phyloP scores from a whole-genome alignment of 2,329 filamentous ascomycete species.

The Teratosphaeria nubilosa region DNA sequence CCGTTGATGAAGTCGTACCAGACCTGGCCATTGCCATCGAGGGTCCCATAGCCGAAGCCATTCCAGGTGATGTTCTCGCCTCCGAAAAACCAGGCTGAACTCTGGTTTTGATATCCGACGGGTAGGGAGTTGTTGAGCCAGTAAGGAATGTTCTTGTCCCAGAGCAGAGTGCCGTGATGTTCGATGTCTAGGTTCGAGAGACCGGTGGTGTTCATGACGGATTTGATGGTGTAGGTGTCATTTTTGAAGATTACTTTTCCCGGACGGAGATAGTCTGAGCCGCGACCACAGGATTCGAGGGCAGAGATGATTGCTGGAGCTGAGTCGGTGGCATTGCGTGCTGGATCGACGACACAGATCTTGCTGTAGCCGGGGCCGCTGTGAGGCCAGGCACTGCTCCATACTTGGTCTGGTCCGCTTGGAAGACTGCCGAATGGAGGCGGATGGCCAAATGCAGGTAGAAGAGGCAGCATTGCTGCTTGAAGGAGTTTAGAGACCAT shows the following conservation, averaged over 20 bases:
- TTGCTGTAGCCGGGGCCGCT: neutral
- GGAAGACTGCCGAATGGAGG: neutral
- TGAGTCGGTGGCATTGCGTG: neutral
- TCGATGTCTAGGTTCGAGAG: slow-evolving; percentile 40
- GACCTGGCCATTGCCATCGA: neutral
- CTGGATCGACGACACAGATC: neutral
- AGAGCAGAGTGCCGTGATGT: slow-evolving; percentile 38
- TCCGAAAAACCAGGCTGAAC: slow-evolving; percentile 42
- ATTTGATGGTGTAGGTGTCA: neutral
- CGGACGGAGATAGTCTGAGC: neutral
- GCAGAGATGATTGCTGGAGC: neutral
- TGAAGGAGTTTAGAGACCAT: neutral
- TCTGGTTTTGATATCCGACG: slow-evolving; percentile 47
- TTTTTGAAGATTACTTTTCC: neutral
- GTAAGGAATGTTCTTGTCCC: slow-evolving; percentile 36
- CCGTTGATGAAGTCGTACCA: neutral
- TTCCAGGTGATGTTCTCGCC: neutral
- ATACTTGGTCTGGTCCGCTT: neutral
- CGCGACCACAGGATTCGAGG: neutral
- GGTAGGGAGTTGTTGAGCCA: slow-evolving; percentile 43
- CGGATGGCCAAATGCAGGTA: neutral
- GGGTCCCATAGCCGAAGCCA: neutral
- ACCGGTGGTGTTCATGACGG: slow-evolving; percentile 33
- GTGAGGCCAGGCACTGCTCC: neutral
- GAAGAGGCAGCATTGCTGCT: neutral